Evolutionary conservation across 306 rosid species (phyloP), one percentile per base, ranked within the genome.

Genomic region (Canavalia gladiata): DNA sequence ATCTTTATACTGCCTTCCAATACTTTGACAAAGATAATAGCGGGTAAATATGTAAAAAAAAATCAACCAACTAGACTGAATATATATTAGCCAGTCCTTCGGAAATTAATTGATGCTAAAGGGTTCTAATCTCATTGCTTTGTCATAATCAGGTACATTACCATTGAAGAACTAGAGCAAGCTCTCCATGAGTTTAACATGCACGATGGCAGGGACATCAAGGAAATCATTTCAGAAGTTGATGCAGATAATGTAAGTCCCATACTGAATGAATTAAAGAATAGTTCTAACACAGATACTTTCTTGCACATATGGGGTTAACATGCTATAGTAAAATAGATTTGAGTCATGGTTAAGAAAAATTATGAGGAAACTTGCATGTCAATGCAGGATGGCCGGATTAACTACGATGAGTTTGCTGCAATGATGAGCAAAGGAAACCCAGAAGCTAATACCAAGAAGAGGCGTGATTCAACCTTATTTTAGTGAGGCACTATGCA

Each of bases 391-490:
- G 99, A 95, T 84, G 99, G 99, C 5, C 87, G 89, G 45, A 95
- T 95, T 72, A 95, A 95, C 88, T 95, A 95, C 11, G 97, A 95
- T 9, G 99, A 95, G 75, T 95, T 95, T 78, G 91, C 78, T 49
- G 97, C 97, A n/a, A 95, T 95, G 99, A 95, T 95, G 99, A 87
- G 88, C 69, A 95, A 93, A 89, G 99, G 99, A 81, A 82, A 84
- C 81, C 87, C 89, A 52, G 99, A 95, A 51, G 83, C 79, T 33
- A 60, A 76, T 55, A 93, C 92, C 3, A 93, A 82, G 88, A 95
- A 95, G 88, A 84, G 99, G 75, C 95, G 97, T 6, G 86, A 90
- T 75, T 50, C 86, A 49, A 49, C 50, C 10, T 8, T 77, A 55
- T 63, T n/a, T 37, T 84, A 66, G 78, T 43, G 29, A 54, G 56